A percentile compares a stretch with the other conserved stretches of the same genome.
Evolutionary conservation across 306 rosid genomes (phyloP).

Genomic region (Rosa chinensis): DNA sequence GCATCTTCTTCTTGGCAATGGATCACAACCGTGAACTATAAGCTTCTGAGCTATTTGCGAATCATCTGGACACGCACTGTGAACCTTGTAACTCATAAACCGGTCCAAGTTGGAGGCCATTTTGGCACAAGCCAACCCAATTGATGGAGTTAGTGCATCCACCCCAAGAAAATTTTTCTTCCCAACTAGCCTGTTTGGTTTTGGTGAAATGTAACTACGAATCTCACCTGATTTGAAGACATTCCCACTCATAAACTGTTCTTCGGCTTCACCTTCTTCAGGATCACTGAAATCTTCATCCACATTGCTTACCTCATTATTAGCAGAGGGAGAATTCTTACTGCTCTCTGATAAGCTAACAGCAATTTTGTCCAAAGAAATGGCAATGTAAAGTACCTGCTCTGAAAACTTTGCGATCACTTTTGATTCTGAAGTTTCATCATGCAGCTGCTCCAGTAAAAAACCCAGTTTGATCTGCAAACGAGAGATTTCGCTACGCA

Average conservation of each 20-base stretch:
- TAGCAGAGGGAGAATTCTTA: neutral
- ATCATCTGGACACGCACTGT: constrained; percentile 2
- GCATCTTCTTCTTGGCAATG: constrained; percentile 30
- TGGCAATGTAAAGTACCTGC: constrained; percentile 20
- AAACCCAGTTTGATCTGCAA: constrained; percentile 19
- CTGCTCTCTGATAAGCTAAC: neutral
- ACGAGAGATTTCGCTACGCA: constrained; percentile 10
- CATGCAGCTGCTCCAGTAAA: constrained; percentile 21
- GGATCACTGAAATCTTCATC: constrained; percentile 20
- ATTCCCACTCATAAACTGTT: neutral
- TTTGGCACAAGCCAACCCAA: constrained; percentile 18
- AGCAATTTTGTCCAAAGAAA: constrained; percentile 26
- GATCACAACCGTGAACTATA: constrained; percentile 20
- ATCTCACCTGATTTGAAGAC: constrained; percentile 27
- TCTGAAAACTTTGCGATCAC: neutral
- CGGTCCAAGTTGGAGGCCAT: constrained; percentile 20
- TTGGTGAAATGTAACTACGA: constrained; percentile 24
- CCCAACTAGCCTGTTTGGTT: constrained; percentile 22
- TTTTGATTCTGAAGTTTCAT: constrained; percentile 16
- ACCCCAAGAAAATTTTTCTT: constrained; percentile 21
- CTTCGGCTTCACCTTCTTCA: constrained; percentile 13
- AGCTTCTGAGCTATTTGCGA: constrained; percentile 16
- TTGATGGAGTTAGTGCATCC: constrained; percentile 21
- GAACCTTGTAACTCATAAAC: constrained; percentile 24
- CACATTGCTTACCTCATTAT: constrained; percentile 2